Percentiles rank a stretch among this genome's conserved stretches.
These are phyloP conservation scores for Verticillium nonalfalfae DNA, from an alignment of 2,329 filamentous ascomycete genomes.

Conservation along the genomic window DNA sequence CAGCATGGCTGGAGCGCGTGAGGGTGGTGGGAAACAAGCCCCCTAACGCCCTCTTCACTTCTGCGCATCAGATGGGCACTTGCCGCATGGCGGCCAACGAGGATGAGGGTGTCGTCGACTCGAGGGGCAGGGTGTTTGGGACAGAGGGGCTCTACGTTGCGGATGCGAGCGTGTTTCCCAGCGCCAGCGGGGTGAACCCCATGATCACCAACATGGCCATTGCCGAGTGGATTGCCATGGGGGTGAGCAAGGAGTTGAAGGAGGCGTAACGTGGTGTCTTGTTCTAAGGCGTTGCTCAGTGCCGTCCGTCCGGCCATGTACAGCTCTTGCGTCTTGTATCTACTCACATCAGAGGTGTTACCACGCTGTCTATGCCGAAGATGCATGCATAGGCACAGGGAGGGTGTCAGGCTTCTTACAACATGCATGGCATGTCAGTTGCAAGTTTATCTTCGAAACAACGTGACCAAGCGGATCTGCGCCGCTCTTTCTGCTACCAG, in stretches of 20 bases:
- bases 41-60: conserved; percentile 49
- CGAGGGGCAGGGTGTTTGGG: conserved; percentile 58
- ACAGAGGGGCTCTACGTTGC: conserved; percentile 60
- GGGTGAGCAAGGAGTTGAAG: conserved; percentile 41
- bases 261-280: not conserved
- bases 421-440: too few species aligned
- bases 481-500: too few species aligned
- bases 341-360: too few species aligned
- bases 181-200: conserved; percentile 72
- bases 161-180: conserved; percentile 71
- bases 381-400: too few species aligned
- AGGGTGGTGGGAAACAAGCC: conserved; percentile 40
- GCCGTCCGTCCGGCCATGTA: too few species aligned
- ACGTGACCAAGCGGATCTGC: too few species aligned
- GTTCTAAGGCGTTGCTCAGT: too few species aligned
- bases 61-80: conserved; percentile 78
- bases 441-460: too few species aligned
- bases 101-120: conserved; percentile 51
- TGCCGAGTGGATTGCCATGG: conserved; percentile 57
- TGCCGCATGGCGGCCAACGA: conserved; percentile 60
- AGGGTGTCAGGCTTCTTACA: too few species aligned
- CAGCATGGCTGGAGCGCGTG: conserved; percentile 50
- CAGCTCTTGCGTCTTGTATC: too few species aligned
- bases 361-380: too few species aligned
- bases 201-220: conserved; percentile 75